A percentile compares a stretch with the other conserved stretches of the same genome.
phyloP scores from a whole-genome alignment of 2,329 filamentous ascomycete genomes.

The Fusarium sterilihyphosum region DNA sequence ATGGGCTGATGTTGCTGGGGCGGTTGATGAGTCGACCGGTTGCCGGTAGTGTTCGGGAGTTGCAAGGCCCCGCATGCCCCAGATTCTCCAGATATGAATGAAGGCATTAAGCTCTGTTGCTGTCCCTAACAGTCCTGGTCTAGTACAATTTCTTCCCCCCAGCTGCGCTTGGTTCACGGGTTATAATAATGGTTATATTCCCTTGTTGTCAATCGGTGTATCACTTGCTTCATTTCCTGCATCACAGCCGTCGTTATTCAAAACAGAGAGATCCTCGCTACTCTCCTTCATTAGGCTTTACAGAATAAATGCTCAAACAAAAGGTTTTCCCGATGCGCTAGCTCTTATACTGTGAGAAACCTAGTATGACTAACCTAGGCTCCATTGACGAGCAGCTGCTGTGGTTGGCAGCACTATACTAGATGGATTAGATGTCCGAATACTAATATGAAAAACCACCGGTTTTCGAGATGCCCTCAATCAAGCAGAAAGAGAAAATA shows the following conservation, averaged over 20 bases:
- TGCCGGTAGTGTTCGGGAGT: conserved; percentile 25
- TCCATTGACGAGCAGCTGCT: not conserved
- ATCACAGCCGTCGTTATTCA: not conserved
- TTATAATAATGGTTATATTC: not conserved
- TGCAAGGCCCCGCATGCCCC: conserved; percentile 5
- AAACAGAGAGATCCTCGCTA: too few relatives aligned
- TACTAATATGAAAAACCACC: not conserved
- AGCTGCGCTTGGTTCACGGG: not conserved
- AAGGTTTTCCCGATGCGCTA: too few relatives aligned
- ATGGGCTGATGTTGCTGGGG: conserved; percentile 6
- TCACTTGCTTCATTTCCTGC: not conserved
- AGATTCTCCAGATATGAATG: conserved; percentile 15
- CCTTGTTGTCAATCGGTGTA: not conserved
- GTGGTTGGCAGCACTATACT: not conserved
- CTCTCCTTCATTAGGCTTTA: not conserved
- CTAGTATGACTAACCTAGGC: not conserved
- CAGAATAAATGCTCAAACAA: not conserved
- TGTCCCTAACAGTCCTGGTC: not conserved
- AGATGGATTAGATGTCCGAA: not conserved
- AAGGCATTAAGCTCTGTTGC: not conserved
- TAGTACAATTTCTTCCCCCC: not conserved
- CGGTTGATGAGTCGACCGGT: not conserved
- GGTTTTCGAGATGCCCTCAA: too few relatives aligned
- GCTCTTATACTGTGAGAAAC: not conserved
- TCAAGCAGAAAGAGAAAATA: not conserved